These are phyloP conservation scores for Decorospora gaudefroyi DNA, from an alignment of 2,329 filamentous ascomycete species.

Conservation along the genomic window DNA sequence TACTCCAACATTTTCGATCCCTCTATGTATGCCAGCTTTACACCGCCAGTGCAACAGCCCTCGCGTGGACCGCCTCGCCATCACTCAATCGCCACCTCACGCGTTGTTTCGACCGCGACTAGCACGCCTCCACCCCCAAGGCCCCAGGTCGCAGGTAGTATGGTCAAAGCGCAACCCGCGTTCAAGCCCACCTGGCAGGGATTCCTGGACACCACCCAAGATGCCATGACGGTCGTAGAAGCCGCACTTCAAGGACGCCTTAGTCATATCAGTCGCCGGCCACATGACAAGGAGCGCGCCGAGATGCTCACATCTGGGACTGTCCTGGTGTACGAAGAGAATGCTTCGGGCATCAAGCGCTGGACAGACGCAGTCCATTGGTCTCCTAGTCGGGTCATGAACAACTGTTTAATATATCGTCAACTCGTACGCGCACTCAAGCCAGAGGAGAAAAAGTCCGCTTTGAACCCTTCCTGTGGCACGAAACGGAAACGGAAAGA, in stretches of 20 bases:
- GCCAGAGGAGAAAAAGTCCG: conserved; percentile 46
- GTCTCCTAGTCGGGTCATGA: conserved; percentile 85
- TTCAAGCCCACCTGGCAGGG: conserved; percentile 70
- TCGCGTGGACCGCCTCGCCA: conserved; percentile 33
- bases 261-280: conserved; percentile 77
- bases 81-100: conserved; percentile 40
- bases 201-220: conserved; percentile 68
- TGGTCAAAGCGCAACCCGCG: conserved; percentile 46
- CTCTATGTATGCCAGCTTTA: conserved; percentile 36
- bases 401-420: conserved; percentile 84
- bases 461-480: conserved; percentile 44
- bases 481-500: conserved; percentile 47
- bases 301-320: conserved; percentile 80
- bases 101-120: conserved; percentile 29
- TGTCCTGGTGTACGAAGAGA: conserved; percentile 90
- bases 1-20: conserved; percentile 40
- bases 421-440: conserved; percentile 60
- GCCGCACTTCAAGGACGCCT: conserved; percentile 72
- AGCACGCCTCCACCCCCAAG: conserved; percentile 39
- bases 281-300: conserved; percentile 80
- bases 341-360: conserved; percentile 86
- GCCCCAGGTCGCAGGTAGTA: conserved; percentile 33
- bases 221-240: conserved; percentile 81
- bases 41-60: conserved; percentile 26
- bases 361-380: conserved; percentile 93